Base-by-base conservation (phyloP, 805 yeast genomes). In the Metschnikowia hibisci region DNA sequence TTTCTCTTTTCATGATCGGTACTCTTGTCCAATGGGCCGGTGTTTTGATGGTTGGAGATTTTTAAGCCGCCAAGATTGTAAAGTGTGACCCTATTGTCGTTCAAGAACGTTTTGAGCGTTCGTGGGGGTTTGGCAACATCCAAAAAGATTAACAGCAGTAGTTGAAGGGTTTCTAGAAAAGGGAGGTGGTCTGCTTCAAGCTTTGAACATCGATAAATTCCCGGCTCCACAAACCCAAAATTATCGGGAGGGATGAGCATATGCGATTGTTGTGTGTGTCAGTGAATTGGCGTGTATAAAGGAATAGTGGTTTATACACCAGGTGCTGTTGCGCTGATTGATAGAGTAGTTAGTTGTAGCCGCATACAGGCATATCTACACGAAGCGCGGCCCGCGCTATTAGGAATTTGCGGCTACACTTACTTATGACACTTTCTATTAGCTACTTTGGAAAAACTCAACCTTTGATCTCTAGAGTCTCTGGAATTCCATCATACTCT, bases 401-500 rank as follows among this genome's bases (percentile, higher is more conserved):
- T 20, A 3, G 23, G 23, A 20, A 6, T 20, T 8, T 20, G 23
- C 23, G 23, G 4, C 23, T 20, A 20, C 7, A 20, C 18, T 29
- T n/a, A 27, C 5, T 16, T 10, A 34, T 18, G 20, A 23, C 6
- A 13, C 8, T 15, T 25, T 10, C 11, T 13, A 26, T 26, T 35
- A 12, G 12, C 13, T 4, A 25, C 27, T 35, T 25, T 6, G 6
- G 7, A n/a, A 4, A 6, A 13, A 35, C 14, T 37, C 12, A 37
- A 10, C 52, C 52, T 25, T 49, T 49, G 32, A 44, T 39, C 7
- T 39, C 48, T 13, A 36, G 45, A 8, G 44, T 41, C 37, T 75
- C 78, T 38, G 99, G 97, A 59, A 93, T 93, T 56, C 98, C 98
- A 42, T 82, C 96, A 60, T 85, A 91, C 69, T 93, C 99, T 38